These are phyloP conservation scores for Phialophora chinensis DNA, from an alignment of 2,329 filamentous ascomycete species.

Conservation along the genomic window DNA sequence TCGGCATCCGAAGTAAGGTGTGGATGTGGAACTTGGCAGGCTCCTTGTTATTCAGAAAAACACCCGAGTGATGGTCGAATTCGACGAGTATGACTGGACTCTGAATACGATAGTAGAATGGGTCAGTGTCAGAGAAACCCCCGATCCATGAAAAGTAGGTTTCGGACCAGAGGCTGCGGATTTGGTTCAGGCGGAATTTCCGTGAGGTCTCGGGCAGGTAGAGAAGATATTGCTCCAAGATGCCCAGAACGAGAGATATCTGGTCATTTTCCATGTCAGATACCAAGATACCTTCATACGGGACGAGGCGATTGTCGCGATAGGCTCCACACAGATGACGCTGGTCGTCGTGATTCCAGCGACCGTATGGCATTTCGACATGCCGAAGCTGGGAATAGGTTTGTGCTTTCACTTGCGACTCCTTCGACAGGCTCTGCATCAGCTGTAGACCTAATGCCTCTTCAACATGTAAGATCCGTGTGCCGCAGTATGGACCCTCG, in stretches of 20 bases:
- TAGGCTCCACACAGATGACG: constrained; percentile 23
- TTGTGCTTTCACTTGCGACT: background rate
- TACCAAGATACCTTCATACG: constrained; percentile 54
- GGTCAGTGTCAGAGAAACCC: background rate
- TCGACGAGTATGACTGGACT: constrained; percentile 75
- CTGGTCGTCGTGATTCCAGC: constrained; percentile 17
- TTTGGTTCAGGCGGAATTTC: constrained; percentile 58
- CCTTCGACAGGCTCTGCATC: constrained; percentile 1
- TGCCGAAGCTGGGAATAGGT: constrained; percentile 4
- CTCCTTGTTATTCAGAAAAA: constrained; percentile 73
- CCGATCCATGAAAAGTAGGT: constrained; percentile 73
- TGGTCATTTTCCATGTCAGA: too few relatives aligned
- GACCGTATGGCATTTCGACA: constrained; percentile 7
- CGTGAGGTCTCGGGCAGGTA: constrained; percentile 52
- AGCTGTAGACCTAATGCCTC: constrained; percentile 13
- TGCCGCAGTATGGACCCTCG: constrained; percentile 15
- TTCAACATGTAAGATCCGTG: constrained; percentile 12
- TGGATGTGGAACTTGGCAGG: constrained; percentile 80
- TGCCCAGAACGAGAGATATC: too few relatives aligned
- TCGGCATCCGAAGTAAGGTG: constrained; percentile 72
- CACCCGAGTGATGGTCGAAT: constrained; percentile 77
- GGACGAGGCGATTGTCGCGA: constrained; percentile 65
- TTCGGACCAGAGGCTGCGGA: constrained; percentile 60
- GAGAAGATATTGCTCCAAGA: constrained; percentile 53
- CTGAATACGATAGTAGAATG: constrained; percentile 57